Evolutionary conservation across 2,329 filamentous ascomycete genomes (phyloP), one percentile per base, ranked within the genome.

Genomic region (Alternaria novae-zelandiae): DNA sequence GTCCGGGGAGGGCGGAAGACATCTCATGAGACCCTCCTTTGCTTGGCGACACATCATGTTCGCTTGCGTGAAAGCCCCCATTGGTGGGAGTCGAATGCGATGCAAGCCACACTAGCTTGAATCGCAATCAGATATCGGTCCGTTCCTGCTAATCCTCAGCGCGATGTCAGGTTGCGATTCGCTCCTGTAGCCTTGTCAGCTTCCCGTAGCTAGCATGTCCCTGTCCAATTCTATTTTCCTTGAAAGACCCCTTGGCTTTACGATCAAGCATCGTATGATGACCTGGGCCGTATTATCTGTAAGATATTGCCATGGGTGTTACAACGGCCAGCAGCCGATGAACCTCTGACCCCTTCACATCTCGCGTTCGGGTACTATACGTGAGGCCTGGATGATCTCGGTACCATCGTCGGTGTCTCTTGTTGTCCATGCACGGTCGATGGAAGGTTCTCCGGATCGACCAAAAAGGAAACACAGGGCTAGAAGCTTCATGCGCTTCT

Each of bases 31-130:
- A 36, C 49, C 28, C 49, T 51, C 20, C 30, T 17, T 53, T 36
- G 10, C 49, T 53, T 53, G 30, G 49, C 49, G 30, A 53, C 28
- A 53, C 49, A 53, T 25, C 49, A 53, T 53, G 49, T 53, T 53
- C 49, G 20, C 30, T 32, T 41, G 10, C 23, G 13, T n/a, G 49
- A 25, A 53, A 23, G 30, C 49, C n/a, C 49, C 17, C 9, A 53
- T 53, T 53, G 49, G 49, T 36, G 20, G 20, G 20, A n/a, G 49
- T 25, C 1, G 28, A 41, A 53, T 53, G 30, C 3, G 20, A 53
- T 53, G 5, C 13, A 30, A 53, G 49, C 49, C 30, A 53, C 30
- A 8, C 49, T 53, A 53, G 13, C 49, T 51, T 25, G 30, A 25
- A 53, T 25, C 49, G 30, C 13, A 36, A 53, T 25, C 28, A 23